phyloP scores from a whole-genome alignment of 108 stramenopile species.

The Fragilariopsis cylindrus region DNA sequence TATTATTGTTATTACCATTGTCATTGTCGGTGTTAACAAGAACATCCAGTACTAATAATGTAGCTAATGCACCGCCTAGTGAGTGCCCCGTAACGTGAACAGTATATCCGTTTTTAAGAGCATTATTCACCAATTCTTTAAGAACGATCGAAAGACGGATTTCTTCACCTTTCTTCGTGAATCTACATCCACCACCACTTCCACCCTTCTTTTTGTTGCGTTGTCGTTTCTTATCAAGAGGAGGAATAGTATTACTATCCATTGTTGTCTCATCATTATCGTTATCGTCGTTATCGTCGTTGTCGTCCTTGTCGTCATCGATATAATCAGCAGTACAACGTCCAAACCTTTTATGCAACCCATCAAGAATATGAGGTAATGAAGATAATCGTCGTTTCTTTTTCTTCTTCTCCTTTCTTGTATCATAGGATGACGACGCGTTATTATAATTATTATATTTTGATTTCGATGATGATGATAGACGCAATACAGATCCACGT shows the following conservation, averaged over 20 bases:
- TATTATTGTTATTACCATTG: background rate
- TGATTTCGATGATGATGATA: background rate
- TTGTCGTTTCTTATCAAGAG: background rate
- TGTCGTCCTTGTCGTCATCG: background rate
- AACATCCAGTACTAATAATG: conserved; percentile 45
- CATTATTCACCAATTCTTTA: conserved; percentile 27
- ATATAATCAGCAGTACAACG: conserved; percentile 25
- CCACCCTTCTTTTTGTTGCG: conserved; percentile 4
- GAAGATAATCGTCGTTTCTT: background rate
- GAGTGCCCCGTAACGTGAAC: conserved; percentile 57
- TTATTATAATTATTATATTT: background rate
- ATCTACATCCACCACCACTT: conserved; percentile 25
- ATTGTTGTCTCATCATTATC: background rate
- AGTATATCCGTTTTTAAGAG: conserved; percentile 30
- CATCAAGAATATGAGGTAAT: background rate
- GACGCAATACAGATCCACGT: conserved; percentile 37
- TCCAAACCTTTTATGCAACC: conserved; percentile 26
- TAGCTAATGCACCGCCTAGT: conserved; percentile 43
- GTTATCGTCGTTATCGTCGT: background rate
- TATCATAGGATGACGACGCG: background rate
- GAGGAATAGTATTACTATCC: background rate
- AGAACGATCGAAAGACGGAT: conserved; percentile 37
- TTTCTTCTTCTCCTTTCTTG: background rate
- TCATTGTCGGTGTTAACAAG: conserved; percentile 21
- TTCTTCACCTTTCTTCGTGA: conserved; percentile 1